Base-by-base conservation (phyloP, 2,329 filamentous ascomycete genomes). In the Ophiostoma sp. region DNA sequence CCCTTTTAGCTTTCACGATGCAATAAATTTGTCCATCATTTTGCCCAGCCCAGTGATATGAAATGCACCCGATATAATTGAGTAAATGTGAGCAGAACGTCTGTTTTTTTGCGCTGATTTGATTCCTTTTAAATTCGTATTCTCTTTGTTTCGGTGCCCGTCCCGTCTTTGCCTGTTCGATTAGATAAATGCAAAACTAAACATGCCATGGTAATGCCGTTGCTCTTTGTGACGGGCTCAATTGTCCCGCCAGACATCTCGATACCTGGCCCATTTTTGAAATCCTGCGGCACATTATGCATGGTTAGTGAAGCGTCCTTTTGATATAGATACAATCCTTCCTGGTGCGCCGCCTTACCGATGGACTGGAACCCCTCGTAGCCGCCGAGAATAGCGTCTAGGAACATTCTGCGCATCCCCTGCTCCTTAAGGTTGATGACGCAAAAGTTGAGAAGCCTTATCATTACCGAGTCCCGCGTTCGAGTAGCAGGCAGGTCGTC, bases 391-490 rank as follows among this genome's bases (percentile, higher is more conserved):
- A 85, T 77, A 16, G 80, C 84, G 72, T 88, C 85, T 6, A 87
- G 76, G 71, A 86, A 85, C 74, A 87, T 79, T 42, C 77, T 80
- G 60, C 76, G 79, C 83, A 85, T 85, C 5, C 84, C 84, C 68
- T 81, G 80, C 8, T 78, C 76, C 41, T 77, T 76, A 8, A 87
- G 75, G 9, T 77, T 77, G 69, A 78, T 77, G 18, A 85, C 79
- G 71, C 84, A 87, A 58, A 79, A 77, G 72, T 85, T 80, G 14
- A 88, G 76, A 9, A 88, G 76, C 55, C 83, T 78, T n/a, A 82
- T 79, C 76, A 85, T 81, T 45, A 85, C 77, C 3, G 80, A 78
- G 70, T 85, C 81, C 67, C 80, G 77, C 44, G 79, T 79, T 67
- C 78, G 81, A 27, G 78, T 77, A 72, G 79, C 77, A 16, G 78